Evolutionary conservation across 2,329 filamentous ascomycete genomes (phyloP).

Genomic region (Talaromyces islandicus): DNA sequence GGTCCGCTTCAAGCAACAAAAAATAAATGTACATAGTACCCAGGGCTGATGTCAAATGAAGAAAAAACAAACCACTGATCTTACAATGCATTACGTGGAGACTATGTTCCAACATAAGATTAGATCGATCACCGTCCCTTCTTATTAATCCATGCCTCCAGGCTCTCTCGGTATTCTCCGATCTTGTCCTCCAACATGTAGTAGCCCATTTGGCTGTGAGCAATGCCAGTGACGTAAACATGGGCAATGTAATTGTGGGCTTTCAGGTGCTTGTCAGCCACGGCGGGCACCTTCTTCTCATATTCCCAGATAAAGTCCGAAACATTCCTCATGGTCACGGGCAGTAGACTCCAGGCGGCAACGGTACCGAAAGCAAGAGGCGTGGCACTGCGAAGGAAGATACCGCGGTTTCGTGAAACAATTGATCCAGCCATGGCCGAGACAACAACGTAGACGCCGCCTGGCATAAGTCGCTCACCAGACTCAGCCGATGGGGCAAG

Average conservation of each 20-base stretch:
- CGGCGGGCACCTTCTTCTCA: conserved; percentile 77
- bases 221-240: conserved; percentile 66
- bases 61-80: background rate
- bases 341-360: conserved; percentile 78
- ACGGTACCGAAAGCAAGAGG: conserved; percentile 76
- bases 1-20: background rate
- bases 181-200: conserved; percentile 77
- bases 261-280: conserved; percentile 74
- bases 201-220: conserved; percentile 65
- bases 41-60: background rate
- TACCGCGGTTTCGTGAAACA: conserved; percentile 77
- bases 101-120: background rate
- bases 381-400: conserved; percentile 69
- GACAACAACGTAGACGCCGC: conserved; percentile 85
- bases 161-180: conserved; percentile 62
- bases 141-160: conserved; percentile 79
- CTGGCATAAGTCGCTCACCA: conserved; percentile 84
- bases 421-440: conserved; percentile 94
- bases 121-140: conserved; percentile 66
- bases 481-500: conserved; percentile 80
- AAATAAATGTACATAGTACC: conserved; percentile 7
- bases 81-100: conserved; percentile 3
- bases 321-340: conserved; percentile 85
- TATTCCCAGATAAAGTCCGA: conserved; percentile 84
- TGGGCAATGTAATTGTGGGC: conserved; percentile 63